Evolutionary conservation across 352 stramenopile genomes (phyloP), one percentile per base, ranked within the genome.

Genomic region (Poterioochromonas sp.): DNA sequence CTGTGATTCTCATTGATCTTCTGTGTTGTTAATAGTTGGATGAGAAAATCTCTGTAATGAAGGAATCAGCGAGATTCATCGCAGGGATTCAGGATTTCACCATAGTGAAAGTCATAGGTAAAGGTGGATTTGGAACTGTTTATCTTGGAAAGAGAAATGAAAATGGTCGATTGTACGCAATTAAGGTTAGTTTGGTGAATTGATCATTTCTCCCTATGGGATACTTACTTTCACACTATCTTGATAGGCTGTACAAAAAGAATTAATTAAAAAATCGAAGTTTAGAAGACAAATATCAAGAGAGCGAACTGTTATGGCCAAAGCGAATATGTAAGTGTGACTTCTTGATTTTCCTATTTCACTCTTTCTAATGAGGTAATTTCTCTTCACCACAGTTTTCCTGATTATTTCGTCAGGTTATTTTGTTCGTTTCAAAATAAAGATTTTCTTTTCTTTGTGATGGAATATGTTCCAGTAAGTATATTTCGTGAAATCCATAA

Each of bases 381-480:
- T 20, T 51, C 5, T 20, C 43, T 51, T 51, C 18, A 20, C 5
- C 5, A 51, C 18, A 63, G 53, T 32, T 69, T 32, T 69, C 60
- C 40, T n/a, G 65, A 74, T 8, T 37, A 11, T 18, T 74, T 74
- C 40, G 39, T 74, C 2, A 29, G n/a, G 15, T 40, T 74, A 3
- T 54, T 58, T 15, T 74, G 5, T 35, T 58, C 65, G 11, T 58
- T 54, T n/a, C 39, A 51, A 18, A 40, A 15, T 20, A 35, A 51
- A 8, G 20, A 18, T 12, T 8, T 54, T 53, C 18, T 74, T 12
- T 74, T 74, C 40, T 35, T 74, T 11, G 65, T 37, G 11, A 74
- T 74, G 65, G 65, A 74, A 54, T 74, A 74, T 54, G 3, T 53
- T n/a, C 62, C 62, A 12, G 53, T 63, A 63, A 63, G 11, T 11